A percentile compares a stretch with the other conserved stretches of the same genome.
phyloP scores from a whole-genome alignment of 2,329 filamentous ascomycete species.

The Calcarisporium arbuscula region DNA sequence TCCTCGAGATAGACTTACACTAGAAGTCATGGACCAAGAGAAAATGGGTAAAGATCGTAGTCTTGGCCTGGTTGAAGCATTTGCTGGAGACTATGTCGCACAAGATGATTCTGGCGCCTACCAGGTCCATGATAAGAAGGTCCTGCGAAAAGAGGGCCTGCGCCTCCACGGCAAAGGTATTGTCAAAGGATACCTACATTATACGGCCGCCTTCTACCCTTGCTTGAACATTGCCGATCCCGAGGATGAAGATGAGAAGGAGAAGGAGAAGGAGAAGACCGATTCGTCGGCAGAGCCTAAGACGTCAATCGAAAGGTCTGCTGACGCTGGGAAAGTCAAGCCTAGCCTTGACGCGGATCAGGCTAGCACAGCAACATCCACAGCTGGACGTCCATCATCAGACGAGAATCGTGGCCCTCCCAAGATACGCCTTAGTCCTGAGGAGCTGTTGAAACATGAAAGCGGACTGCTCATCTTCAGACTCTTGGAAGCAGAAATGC shows the following conservation, averaged over 20 bases:
- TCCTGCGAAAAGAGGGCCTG: conserved; percentile 58
- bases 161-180: conserved; percentile 66
- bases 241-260: conserved; percentile 71
- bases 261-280: conserved; percentile 30
- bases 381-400: conserved; percentile 18
- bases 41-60: conserved; percentile 85
- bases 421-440: conserved; percentile 70
- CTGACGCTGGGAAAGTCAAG: conserved; percentile 38
- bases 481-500: conserved; percentile 81
- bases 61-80: conserved; percentile 73
- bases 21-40: conserved; percentile 97
- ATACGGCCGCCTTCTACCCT: conserved; percentile 85
- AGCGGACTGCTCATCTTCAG: conserved; percentile 93
- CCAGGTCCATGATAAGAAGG: conserved; percentile 69
- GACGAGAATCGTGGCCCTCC: conserved; percentile 51
- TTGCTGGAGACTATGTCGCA: conserved; percentile 69
- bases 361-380: conserved; percentile 22
- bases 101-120: conserved; percentile 79
- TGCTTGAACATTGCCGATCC: conserved; percentile 83
- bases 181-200: conserved; percentile 74
- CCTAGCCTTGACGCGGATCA: conserved; percentile 26
- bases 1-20: conserved; percentile 69
- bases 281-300: conserved; percentile 5
- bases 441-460: conserved; percentile 81
- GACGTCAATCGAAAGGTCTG: conserved; percentile 3